These are phyloP conservation scores for Globisporangium megalacanthum DNA, from an alignment of 352 stramenopile species.

Conservation along the genomic window DNA sequence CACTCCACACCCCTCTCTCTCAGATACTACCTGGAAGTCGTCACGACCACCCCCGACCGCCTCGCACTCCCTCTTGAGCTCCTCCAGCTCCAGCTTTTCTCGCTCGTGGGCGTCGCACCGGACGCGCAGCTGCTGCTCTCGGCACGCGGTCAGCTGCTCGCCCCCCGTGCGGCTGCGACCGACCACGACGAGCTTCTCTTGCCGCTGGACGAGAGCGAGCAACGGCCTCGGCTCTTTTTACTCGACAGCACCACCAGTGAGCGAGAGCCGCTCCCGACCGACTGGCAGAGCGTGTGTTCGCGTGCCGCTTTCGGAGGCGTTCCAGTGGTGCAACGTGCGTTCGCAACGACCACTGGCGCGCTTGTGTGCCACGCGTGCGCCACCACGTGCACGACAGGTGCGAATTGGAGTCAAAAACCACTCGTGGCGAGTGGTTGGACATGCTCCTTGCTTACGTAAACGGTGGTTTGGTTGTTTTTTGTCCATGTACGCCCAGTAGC, in stretches of 20 bases:
- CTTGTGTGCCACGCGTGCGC: constrained; percentile 68
- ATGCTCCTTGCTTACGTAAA: background rate
- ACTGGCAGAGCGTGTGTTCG: constrained; percentile 64
- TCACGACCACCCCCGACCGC: constrained; percentile 10
- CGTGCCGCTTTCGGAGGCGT: constrained; percentile 47
- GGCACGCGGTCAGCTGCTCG: constrained; percentile 33
- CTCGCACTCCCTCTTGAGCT: constrained; percentile 39
- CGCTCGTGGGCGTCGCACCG: constrained; percentile 48
- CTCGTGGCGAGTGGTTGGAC: background rate
- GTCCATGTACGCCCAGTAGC: constrained; percentile 21
- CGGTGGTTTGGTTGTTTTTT: background rate
- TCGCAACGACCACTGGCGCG: constrained; percentile 18
- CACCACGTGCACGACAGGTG: constrained; percentile 59
- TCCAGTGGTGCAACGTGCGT: constrained; percentile 49
- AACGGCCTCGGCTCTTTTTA: constrained; percentile 35
- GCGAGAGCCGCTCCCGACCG: constrained; percentile 14
- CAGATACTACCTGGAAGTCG: constrained; percentile 36
- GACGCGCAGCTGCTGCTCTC: constrained; percentile 57
- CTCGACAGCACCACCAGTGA: constrained; percentile 12
- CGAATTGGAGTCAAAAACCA: background rate
- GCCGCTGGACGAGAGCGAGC: constrained; percentile 6
- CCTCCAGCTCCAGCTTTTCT: constrained; percentile 68
- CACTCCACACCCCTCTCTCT: background rate
- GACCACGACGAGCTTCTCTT: background rate
- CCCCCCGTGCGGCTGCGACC: constrained; percentile 3